Percentiles rank a stretch among this genome's conserved stretches.
These are phyloP conservation scores for Sphagnum contortum DNA, from an alignment of 225 moss, liverwort and hornwort species.

Conservation along the genomic window DNA sequence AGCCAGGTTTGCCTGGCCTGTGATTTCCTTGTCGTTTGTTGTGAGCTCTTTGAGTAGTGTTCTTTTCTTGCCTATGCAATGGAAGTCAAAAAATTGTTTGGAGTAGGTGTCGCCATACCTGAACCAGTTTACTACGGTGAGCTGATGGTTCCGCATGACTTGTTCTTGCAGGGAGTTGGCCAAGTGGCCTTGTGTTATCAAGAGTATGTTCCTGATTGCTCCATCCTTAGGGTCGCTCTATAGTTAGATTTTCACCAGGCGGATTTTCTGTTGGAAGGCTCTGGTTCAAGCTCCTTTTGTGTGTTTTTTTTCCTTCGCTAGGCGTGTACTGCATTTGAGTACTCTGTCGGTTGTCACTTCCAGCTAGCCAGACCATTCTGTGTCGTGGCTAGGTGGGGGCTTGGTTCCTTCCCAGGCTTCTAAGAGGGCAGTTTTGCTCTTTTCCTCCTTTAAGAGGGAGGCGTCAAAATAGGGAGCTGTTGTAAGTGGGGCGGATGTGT, in stretches of 20 bases:
- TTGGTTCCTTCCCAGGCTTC: background rate
- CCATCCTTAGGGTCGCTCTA: background rate
- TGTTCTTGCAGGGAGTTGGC: background rate
- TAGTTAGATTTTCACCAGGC: background rate
- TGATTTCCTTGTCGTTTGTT: too few relatives aligned
- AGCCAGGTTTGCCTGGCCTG: too few relatives aligned
- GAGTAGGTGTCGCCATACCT: too few relatives aligned
- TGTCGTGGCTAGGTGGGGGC: background rate
- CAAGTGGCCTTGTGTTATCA: background rate
- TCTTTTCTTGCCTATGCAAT: too few relatives aligned
- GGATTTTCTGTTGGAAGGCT: background rate
- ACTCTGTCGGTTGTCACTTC: background rate
- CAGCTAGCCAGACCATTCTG: background rate
- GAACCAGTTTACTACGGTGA: too few relatives aligned
- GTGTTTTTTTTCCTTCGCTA: background rate
- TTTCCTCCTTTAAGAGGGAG: background rate
- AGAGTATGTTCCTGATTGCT: background rate
- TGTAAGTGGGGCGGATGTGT: background rate
- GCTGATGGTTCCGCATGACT: background rate
- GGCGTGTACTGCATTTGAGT: background rate
- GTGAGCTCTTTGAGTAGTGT: too few relatives aligned
- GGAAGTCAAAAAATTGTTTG: too few relatives aligned
- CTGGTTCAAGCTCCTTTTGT: background rate
- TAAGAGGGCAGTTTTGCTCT: background rate
- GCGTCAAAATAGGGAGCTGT: background rate